A percentile compares a stretch with the other conserved stretches of the same genome.
These are phyloP conservation scores for Agastache rugosa DNA, from an alignment of 257 asterid species.

Conservation along the genomic window DNA sequence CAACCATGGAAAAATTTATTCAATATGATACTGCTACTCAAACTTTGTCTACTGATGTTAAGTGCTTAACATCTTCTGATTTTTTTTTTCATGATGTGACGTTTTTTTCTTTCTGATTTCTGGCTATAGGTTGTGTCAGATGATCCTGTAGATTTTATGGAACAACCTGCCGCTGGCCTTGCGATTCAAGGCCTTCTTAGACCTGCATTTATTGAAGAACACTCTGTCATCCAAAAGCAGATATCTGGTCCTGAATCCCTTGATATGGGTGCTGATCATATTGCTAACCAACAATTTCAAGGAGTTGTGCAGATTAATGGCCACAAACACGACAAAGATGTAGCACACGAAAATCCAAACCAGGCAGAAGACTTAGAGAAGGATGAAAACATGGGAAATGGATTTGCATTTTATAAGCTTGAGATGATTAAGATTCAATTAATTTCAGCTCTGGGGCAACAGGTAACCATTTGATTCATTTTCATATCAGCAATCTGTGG, in stretches of 20 bases:
- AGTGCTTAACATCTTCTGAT: slow-evolving; percentile 14
- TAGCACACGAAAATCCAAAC: slow-evolving; percentile 54
- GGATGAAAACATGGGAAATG: slow-evolving; percentile 72
- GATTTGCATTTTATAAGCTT: slow-evolving; percentile 89
- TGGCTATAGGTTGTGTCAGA: slow-evolving; percentile 70
- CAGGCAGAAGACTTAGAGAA: slow-evolving; percentile 78
- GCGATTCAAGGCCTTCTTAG: slow-evolving; percentile 89
- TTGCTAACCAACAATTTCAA: slow-evolving; percentile 49
- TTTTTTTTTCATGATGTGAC: background rate
- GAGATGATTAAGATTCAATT: slow-evolving; percentile 87
- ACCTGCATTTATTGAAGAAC: slow-evolving; percentile 93
- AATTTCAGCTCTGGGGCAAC: slow-evolving; percentile 74
- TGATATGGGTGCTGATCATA: slow-evolving; percentile 42
- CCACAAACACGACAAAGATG: slow-evolving; percentile 58
- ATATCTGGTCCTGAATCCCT: slow-evolving; percentile 52
- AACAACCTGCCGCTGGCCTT: slow-evolving; percentile 92
- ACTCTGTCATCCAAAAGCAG: slow-evolving; percentile 74
- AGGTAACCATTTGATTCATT: slow-evolving; percentile 47
- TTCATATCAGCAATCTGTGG: slow-evolving; percentile 19
- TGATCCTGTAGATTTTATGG: slow-evolving; percentile 91
- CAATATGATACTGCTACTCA: slow-evolving; percentile 28
- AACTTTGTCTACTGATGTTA: slow-evolving; percentile 10
- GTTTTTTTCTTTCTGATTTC: slow-evolving; percentile 26
- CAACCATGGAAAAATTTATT: slow-evolving; percentile 2
- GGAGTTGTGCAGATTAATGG: slow-evolving; percentile 64